phyloP scores from a whole-genome alignment of 129 eudicot species.

The Tagetes patula region DNA sequence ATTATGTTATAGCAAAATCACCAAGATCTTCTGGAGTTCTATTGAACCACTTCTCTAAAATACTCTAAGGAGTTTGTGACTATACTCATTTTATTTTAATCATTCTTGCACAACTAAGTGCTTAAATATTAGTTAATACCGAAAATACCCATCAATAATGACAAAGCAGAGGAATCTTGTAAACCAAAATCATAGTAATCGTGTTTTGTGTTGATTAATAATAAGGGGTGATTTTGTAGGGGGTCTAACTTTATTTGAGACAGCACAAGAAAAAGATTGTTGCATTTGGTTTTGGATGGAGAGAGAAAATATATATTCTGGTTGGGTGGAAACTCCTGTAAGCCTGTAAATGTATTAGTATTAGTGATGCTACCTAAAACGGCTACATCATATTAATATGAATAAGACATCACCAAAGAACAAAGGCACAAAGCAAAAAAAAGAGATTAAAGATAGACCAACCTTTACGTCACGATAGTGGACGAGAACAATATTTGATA shows the following conservation, averaged over 20 bases:
- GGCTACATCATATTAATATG: conserved; percentile 1
- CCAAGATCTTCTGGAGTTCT: neutral
- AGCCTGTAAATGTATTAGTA: conserved; percentile 3
- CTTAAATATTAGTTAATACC: conserved; percentile 2
- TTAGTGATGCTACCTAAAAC: neutral
- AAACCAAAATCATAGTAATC: neutral
- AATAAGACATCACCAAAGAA: neutral
- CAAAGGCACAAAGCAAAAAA: neutral
- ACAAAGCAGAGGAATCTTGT: neutral
- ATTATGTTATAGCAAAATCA: neutral
- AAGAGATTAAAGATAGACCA: conserved; percentile 19
- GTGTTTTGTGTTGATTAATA: neutral
- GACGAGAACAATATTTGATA: conserved; percentile 84
- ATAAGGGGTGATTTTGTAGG: neutral
- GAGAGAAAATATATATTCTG: neutral
- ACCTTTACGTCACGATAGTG: conserved; percentile 99
- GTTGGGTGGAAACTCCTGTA: neutral
- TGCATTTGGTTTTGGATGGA: neutral
- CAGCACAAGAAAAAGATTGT: neutral
- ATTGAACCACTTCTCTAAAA: neutral
- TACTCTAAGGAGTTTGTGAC: neutral
- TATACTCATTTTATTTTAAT: too few relatives aligned
- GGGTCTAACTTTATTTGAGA: neutral
- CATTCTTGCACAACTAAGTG: neutral
- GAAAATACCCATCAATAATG: neutral